Conservation (phyloP, 2,329 filamentous ascomycete genomes). For the Graphiopsis chlorocephala region DNA sequence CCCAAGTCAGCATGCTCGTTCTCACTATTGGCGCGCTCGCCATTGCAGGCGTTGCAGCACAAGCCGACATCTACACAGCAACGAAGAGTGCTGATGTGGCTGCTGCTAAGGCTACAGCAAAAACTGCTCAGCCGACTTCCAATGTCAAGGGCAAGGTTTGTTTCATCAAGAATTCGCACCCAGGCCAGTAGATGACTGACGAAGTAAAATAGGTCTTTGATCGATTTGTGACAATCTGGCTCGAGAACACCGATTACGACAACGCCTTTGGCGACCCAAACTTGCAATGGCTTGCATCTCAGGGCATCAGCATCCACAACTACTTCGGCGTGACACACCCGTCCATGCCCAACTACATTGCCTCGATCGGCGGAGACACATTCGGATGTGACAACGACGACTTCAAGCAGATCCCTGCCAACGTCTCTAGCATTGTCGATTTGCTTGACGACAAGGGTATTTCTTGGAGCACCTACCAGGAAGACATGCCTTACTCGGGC, state of each 20-base stretch:
- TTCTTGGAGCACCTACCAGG: conserved; percentile 65
- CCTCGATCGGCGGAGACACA: conserved; percentile 66
- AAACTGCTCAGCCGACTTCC: conserved; percentile 59
- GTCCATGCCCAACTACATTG: conserved; percentile 73
- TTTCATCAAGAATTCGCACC: neutral
- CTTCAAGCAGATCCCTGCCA: conserved; percentile 49
- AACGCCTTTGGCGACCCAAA: conserved; percentile 63
- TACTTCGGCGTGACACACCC: conserved; percentile 54
- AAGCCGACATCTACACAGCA: conserved; percentile 44
- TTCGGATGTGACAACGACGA: conserved; percentile 70
- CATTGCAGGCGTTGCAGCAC: conserved; percentile 30
- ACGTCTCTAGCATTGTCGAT: conserved; percentile 42
- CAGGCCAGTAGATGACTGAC: neutral
- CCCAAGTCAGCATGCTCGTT: conserved; percentile 13
- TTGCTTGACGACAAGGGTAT: conserved; percentile 42
- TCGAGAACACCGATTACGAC: conserved; percentile 72
- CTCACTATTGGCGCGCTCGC: conserved; percentile 28
- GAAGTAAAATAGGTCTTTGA: conserved; percentile 55
- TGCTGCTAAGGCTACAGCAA: conserved; percentile 58
- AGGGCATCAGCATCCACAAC: conserved; percentile 56
- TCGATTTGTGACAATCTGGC: conserved; percentile 69
- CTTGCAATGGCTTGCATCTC: conserved; percentile 55
- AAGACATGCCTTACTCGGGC: conserved; percentile 72
- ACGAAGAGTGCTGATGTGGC: conserved; percentile 52
- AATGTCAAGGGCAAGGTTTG: conserved; percentile 60